Conservation (phyloP, 2,329 filamentous ascomycete genomes). For the Pseudogymnoascus sp. region DNA sequence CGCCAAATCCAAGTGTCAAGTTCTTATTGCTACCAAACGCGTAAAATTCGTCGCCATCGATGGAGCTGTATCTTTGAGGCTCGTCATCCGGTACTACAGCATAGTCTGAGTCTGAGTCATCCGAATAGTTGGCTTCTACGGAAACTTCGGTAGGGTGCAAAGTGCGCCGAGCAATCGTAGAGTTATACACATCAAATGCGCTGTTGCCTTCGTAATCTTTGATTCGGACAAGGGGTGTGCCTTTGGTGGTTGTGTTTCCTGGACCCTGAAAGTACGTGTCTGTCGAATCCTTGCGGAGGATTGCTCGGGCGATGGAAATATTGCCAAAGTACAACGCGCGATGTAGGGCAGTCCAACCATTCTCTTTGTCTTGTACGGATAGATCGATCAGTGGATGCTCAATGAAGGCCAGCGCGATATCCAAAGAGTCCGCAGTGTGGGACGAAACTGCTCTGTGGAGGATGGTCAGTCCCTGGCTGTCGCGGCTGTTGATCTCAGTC, state of each 20-base stretch:
- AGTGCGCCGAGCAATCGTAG: slow-evolving; percentile 74
- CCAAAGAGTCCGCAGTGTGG: slow-evolving; percentile 54
- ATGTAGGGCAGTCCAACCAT: slow-evolving; percentile 92
- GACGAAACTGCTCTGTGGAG: slow-evolving; percentile 79
- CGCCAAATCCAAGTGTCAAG: slow-evolving; percentile 82
- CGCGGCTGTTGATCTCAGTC: slow-evolving; percentile 75
- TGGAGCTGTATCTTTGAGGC: slow-evolving; percentile 8
- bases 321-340: slow-evolving; percentile 86
- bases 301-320: slow-evolving; percentile 70
- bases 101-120: slow-evolving; percentile 45
- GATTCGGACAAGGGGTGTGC: slow-evolving; percentile 71
- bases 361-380: slow-evolving; percentile 80
- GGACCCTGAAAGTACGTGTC: slow-evolving; percentile 50
- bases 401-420: slow-evolving; percentile 70
- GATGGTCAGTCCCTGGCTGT: slow-evolving; percentile 71
- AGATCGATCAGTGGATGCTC: slow-evolving; percentile 77
- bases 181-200: slow-evolving; percentile 85
- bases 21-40: slow-evolving; percentile 97
- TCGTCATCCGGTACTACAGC: slow-evolving; percentile 32
- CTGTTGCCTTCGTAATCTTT: slow-evolving; percentile 94
- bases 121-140: slow-evolving; percentile 35
- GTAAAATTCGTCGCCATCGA: slow-evolving; percentile 75
- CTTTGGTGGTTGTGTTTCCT: slow-evolving; percentile 49
- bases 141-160: slow-evolving; percentile 34
- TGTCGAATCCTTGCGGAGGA: slow-evolving; percentile 65